Percentiles rank a stretch among this genome's conserved stretches.
phyloP scores from a whole-genome alignment of 257 asterid species.

The Striga asiatica region DNA sequence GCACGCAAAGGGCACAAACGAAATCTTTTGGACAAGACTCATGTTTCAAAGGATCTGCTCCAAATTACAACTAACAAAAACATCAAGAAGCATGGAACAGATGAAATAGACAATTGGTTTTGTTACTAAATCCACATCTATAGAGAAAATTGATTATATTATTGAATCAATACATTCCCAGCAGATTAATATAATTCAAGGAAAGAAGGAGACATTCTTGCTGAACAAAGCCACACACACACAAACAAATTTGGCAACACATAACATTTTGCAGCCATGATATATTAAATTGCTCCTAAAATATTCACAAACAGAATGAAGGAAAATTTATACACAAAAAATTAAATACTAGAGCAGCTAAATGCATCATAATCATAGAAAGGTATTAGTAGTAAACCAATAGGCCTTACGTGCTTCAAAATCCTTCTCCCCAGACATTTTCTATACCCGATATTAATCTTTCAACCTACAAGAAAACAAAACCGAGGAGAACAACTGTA shows the following conservation, averaged over 20 bases:
- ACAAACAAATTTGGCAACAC: no score
- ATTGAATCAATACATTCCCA: not conserved
- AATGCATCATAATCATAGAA: not conserved
- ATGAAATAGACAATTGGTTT: not conserved
- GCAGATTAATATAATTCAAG: no score
- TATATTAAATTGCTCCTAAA: not conserved
- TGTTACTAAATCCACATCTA: not conserved
- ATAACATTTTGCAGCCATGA: not conserved
- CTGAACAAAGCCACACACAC: no score
- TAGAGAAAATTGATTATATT: no score
- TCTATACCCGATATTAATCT: conserved; percentile 16
- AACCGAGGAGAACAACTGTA: not conserved
- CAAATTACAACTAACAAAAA: no score
- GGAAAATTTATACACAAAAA: not conserved
- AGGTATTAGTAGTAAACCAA: not conserved
- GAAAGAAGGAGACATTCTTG: no score
- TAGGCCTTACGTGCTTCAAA: conserved; percentile 31
- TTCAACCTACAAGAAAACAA: conserved; percentile 21
- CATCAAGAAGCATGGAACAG: not conserved
- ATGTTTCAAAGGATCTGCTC: no score
- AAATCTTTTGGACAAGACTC: no score
- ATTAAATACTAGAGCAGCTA: no score
- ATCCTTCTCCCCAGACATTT: conserved; percentile 54
- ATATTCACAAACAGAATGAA: not conserved
- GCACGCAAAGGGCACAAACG: no score